Evolutionary conservation across 345 rosid species (phyloP).

Genomic region (Eucalyptus sideroxylon): DNA sequence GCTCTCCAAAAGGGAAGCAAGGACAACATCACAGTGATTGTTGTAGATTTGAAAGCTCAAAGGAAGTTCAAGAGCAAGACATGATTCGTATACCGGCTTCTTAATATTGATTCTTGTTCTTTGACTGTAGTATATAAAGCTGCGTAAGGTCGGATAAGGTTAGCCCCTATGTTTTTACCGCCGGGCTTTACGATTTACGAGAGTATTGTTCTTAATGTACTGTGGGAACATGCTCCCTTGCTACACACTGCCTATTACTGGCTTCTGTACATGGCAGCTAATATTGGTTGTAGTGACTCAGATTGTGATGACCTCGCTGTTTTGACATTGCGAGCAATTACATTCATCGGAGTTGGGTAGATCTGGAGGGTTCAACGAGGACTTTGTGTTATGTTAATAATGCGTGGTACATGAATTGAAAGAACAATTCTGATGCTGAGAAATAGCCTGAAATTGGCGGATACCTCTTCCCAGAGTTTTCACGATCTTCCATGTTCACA

Average conservation of each 20-base stretch:
- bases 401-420: background rate
- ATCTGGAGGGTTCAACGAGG: background rate
- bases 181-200: slow-evolving; percentile 8
- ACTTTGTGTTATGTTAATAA: background rate
- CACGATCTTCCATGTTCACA: background rate
- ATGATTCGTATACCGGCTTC: background rate
- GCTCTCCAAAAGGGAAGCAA: slow-evolving; percentile 91
- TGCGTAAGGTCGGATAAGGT: background rate
- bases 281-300: background rate
- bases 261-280: background rate
- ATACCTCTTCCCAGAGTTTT: background rate
- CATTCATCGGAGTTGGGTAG: background rate
- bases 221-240: background rate
- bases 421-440: background rate
- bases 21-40: slow-evolving; percentile 74
- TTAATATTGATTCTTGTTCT: background rate
- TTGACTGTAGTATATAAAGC: background rate
- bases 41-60: slow-evolving; percentile 86
- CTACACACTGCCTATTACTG: background rate
- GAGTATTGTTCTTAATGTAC: background rate
- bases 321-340: background rate
- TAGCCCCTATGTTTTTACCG: slow-evolving; percentile 22
- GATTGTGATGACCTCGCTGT: background rate
- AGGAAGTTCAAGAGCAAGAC: slow-evolving; percentile 81
- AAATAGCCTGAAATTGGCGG: background rate